Base-by-base conservation (phyloP, 208 protist genomes). In the Acanthamoeba lugdunensis region DNA sequence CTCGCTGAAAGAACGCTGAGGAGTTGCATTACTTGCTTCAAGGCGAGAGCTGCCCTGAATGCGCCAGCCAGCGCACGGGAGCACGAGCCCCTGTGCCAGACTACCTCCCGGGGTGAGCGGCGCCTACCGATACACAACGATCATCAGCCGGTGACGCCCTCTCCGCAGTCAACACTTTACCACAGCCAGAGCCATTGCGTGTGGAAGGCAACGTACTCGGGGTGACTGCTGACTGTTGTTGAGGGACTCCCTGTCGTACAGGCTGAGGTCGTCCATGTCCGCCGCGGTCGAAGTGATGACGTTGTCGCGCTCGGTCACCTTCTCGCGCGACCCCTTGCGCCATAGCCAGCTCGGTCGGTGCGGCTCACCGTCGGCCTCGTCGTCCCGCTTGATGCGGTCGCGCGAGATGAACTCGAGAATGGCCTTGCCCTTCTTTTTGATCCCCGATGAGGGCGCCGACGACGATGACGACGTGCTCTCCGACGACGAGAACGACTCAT, bases 331-430 rank as follows among this genome's bases (percentile, higher is more conserved):
- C 6, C n/a, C 50, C n/a, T 41, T 56, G 50, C 79, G 79, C 79
- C 79, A 87, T 3, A 87, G 79, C 52, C 79, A 63, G 79, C 79
- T 87, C 11, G 52, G 3, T 2, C 79, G 79, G 16, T 56, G 79
- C 33, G 45, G 45, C 45, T 87, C 79, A 33, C 16, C 75, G 45
- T 45, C 30, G 11, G 13, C 79, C 21, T 87, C 79, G 52, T 87
- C 79, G 50, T 56, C 50, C 8, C 79, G 79, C 52, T 87, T 87
- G 79, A 87, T 87, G 23, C 79, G 79, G 28, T 87, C 79, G 23
- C 79, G 23, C 33, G 79, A 87, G 79, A 87, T 87, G 79, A 87
- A 87, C 52, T 87, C 79, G 13, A 87, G 79, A 14, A 87, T 87
- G 50, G 79, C 79, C 79, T 87, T 87, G 79, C 79, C 79, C 52